phyloP scores from a whole-genome alignment of 148 eudicot genomes.

The Rhododendron griersonianum region DNA sequence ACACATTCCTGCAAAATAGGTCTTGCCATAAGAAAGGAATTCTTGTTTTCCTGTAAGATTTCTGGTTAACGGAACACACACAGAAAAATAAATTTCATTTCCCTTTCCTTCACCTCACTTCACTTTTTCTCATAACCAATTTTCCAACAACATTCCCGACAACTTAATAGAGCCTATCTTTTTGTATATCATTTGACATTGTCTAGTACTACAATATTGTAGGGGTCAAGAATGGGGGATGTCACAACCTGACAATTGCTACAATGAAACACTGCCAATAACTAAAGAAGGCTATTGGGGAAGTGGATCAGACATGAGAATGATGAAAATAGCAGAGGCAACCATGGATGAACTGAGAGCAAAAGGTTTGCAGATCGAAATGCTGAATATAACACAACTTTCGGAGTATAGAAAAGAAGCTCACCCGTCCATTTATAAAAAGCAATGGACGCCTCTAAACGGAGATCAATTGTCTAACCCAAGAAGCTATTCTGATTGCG shows the following conservation, averaged over 20 bases:
- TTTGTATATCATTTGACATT: neutral
- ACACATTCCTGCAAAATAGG: no score
- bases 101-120: no score
- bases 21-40: no score
- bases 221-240: conserved; percentile 90
- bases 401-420: conserved; percentile 83
- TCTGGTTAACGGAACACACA: no score
- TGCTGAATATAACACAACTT: conserved; percentile 77
- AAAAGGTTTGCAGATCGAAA: conserved; percentile 48
- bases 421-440: conserved; percentile 53
- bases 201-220: neutral
- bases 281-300: conserved; percentile 47
- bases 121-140: no score
- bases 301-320: conserved; percentile 51
- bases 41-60: no score
- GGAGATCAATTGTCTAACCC: conserved; percentile 41
- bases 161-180: no score
- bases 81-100: no score
- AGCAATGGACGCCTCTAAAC: conserved; percentile 41
- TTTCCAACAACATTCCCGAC: no score
- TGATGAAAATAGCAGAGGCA: conserved; percentile 50
- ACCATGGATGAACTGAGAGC: conserved; percentile 33
- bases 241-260: conserved; percentile 43
- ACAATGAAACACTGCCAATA: conserved; percentile 65
- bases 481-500: conserved; percentile 46